Conservation (phyloP, 768 basidiomycete genomes). For the Leccinum truebloodii region DNA sequence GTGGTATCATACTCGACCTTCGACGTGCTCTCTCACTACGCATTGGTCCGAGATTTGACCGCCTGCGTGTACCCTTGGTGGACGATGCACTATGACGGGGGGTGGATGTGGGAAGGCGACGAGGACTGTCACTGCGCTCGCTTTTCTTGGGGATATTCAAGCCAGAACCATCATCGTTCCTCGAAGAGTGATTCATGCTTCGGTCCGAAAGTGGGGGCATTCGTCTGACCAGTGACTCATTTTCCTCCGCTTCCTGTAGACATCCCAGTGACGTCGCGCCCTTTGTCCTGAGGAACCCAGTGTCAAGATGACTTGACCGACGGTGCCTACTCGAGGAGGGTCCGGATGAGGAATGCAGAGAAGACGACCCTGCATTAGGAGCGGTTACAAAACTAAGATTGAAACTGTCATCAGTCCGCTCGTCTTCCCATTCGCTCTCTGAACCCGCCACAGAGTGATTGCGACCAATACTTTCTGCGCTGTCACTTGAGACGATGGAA, state of each 20-base stretch:
- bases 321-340: slow-evolving; percentile 42
- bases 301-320: slow-evolving; percentile 68
- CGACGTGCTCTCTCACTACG: slow-evolving; percentile 72
- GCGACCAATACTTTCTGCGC: slow-evolving; percentile 30
- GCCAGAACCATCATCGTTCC: slow-evolving; percentile 22
- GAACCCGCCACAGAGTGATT: slow-evolving; percentile 57
- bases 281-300: slow-evolving; percentile 61
- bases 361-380: slow-evolving; percentile 24
- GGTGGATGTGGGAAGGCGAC: slow-evolving; percentile 50
- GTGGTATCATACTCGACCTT: slow-evolving; percentile 82
- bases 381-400: slow-evolving; percentile 51
- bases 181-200: slow-evolving; percentile 53
- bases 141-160: slow-evolving; percentile 38
- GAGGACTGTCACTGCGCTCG: slow-evolving; percentile 43
- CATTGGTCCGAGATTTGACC: slow-evolving; percentile 76
- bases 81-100: slow-evolving; percentile 37
- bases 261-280: slow-evolving; percentile 55
- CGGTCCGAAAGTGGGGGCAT: slow-evolving; percentile 60
- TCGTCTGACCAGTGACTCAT: slow-evolving; percentile 35
- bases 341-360: slow-evolving; percentile 39
- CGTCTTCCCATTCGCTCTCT: slow-evolving; percentile 91
- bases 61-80: slow-evolving; percentile 48
- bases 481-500: slow-evolving; percentile 40
- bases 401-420: slow-evolving; percentile 79
- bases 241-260: slow-evolving; percentile 74